Evolutionary conservation across 768 basidiomycete genomes (phyloP), one percentile per base, ranked within the genome.

Genomic region (Phaeotremella fagi): DNA sequence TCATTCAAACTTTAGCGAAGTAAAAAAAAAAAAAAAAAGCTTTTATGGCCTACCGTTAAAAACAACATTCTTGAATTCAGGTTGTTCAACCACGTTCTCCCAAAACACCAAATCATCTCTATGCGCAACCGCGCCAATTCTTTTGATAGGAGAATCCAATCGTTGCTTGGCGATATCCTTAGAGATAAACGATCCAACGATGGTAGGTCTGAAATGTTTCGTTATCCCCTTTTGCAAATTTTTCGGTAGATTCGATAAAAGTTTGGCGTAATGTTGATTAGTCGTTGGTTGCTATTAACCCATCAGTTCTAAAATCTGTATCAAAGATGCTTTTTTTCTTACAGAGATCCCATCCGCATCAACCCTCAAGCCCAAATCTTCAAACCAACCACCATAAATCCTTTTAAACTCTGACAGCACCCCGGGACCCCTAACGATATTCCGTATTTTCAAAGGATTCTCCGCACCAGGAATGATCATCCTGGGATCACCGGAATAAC

Each of bases 391-490:
- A 3, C 84, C 83, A 78, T 98, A 98, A 53, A 98, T 77, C 69
- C 87, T 87, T 53, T 82, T 82, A 76, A 98, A 98, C 72, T 91
- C 88, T 16, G 80, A 80, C 16, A 80, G 78, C 0, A 47, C 55
- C 16, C 71, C 61, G 76, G 95, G 89, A 46, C 83, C 83, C 51
- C 79, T 78, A 36, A 98, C 92, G 63, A 99, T 97, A 75, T 97
- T 98, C 43, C 78, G 77, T n/a, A 99, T 86, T 77, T 99, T 99
- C 56, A 82, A 79, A 25, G 91, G 85, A 76, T 98, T 95, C 80
- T 99, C 95, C 0, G 85, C 90, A 1, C 91, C 91, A 3, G 92
- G 81, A 43, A 87, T 67, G 7, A 60, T 61, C 95, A 99, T 99
- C 41, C 95, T 83, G 27, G 89, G 88, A 70, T 99, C 59, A 60